Base-by-base conservation (phyloP, 768 basidiomycete genomes). In the Cystobasidium ongulense region DNA sequence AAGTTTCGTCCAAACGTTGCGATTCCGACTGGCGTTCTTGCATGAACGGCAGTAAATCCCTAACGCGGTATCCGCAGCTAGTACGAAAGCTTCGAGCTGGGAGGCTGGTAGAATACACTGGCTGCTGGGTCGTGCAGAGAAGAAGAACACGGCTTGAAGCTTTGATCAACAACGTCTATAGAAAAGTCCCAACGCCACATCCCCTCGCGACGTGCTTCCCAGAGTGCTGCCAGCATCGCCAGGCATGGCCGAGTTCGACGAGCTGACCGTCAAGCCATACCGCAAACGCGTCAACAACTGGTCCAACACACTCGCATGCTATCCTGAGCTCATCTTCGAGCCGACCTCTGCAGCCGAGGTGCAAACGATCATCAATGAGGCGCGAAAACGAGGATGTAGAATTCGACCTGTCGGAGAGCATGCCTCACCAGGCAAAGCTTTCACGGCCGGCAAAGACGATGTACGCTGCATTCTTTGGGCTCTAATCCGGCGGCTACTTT, bases 251-350 rank as follows among this genome's bases (percentile, higher is more conserved):
- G 13, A 17, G 17, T 15, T 46, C 17, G 33, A 46, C 38, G 43
- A 10, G 21, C 50, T 67, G 65, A 27, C 46, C 7, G 50, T 67
- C 29, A 67, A 15, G 65, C 65, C 65, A 46, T 67, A 67, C 50
- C 7, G 18, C 21, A 31, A 21, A 33, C 39, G 46, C 27, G 46
- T 67, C 33, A 67, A 52, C 43, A 67, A 67, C 50, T 67, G 65
- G 65, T 67, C 65, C 11, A 39, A 67, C 41, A 66, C 65, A 15
- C 46, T 50, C 29, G 38, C 38, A 41, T 67, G 65, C 65, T 50
- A 67, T 67, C 65, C 65, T 29, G 25, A 67, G 46, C 65, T 67
- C n/a, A 53, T 67, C n/a, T 67, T 67, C 50, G 65, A 67, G 50
- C 65, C 65, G 23, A 50, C 13, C 8, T 41, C 35, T 13, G 64